phyloP scores from a whole-genome alignment of 2,329 filamentous ascomycete species.

The Monosporascus sp. region DNA sequence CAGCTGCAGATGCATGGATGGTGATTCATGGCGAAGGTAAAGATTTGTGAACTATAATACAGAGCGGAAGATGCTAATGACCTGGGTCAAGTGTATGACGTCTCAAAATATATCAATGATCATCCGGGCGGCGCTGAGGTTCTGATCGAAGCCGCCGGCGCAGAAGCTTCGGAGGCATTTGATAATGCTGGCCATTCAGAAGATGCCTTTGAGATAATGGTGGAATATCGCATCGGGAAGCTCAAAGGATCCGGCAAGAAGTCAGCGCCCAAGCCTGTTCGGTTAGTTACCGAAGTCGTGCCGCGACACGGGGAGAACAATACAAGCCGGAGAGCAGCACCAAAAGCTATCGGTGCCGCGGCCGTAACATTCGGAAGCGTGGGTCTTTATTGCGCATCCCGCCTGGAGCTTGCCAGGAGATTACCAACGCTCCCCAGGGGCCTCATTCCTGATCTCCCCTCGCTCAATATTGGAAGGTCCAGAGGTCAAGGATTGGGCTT shows the following conservation, averaged over 20 bases:
- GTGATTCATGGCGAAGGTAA: slow-evolving; percentile 51
- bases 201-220: slow-evolving; percentile 41
- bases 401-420: slow-evolving; percentile 5
- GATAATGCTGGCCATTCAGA: slow-evolving; percentile 83
- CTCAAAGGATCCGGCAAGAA: slow-evolving; percentile 27
- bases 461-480: slow-evolving; percentile 1
- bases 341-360: slow-evolving; percentile 1
- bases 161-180: slow-evolving; percentile 74
- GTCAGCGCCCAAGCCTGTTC: slow-evolving; percentile 17
- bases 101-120: slow-evolving; percentile 52
- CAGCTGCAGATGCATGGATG: slow-evolving; percentile 46
- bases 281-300: slow-evolving; percentile 11
- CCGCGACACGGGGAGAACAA: not conserved
- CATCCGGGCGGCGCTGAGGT: slow-evolving; percentile 74
- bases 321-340: slow-evolving; percentile 1
- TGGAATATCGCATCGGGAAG: slow-evolving; percentile 31
- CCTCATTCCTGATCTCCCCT: not conserved
- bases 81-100: slow-evolving; percentile 46
- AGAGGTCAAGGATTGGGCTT: slow-evolving; percentile 26
- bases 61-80: not conserved
- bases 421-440: not conserved
- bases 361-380: slow-evolving; percentile 12
- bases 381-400: slow-evolving; percentile 14
- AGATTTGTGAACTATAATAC: not conserved
- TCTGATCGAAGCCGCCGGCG: slow-evolving; percentile 70